Evolutionary conservation across 805 yeast genomes (phyloP), one percentile per base, ranked within the genome.

Genomic region (Sugiyamaella marilandica): DNA sequence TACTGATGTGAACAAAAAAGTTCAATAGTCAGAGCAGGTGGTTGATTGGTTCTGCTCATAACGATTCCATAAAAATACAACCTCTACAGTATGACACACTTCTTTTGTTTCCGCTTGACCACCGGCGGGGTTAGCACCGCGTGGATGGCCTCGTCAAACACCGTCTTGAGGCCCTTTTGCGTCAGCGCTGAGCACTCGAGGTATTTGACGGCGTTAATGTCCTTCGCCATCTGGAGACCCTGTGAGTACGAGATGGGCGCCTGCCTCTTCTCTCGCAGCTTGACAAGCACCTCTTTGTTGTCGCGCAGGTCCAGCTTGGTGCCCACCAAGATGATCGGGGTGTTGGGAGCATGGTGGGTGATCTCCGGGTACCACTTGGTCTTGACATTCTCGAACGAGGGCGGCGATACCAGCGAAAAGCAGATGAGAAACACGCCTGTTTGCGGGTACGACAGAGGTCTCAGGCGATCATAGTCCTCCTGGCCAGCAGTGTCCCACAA

Each of bases 401-500:
- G 78, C 32, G 91, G 95, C 62, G 83, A 85, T 41, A 85, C 84
- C 5, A 90, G 82, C 5, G 95, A 86, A 68, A 89, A 90, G 70
- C 97, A 90, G 54, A 87, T 80, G 50, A 90, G 70, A 65, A 90
- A 90, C 34, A 90, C 85, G 62, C 88, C 96, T 0, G 97, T 89
- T 66, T 90, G 96, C 2, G 96, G 96, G 64, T 90, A 90, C 8
- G 94, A 85, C 56, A 90, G 74, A 2, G 97, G 97, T 69, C 97
- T 77, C 63, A 89, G 76, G 55, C 96, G 76, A 67, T 90, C 96
- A 68, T 89, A 89, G 66, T 89, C 96, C 64, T 87, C 85, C 70
- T 90, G 96, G 26, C 97, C 97, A 2, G 97, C 96, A 13, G 97
- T 90, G 78, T 90, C 97, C 96, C 96, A 90, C 45, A 90, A 76